Percentiles rank a stretch among this genome's conserved stretches.
Conservation (phyloP, 495 filamentous ascomycete genomes). For the Aspergillus cristatus region DNA sequence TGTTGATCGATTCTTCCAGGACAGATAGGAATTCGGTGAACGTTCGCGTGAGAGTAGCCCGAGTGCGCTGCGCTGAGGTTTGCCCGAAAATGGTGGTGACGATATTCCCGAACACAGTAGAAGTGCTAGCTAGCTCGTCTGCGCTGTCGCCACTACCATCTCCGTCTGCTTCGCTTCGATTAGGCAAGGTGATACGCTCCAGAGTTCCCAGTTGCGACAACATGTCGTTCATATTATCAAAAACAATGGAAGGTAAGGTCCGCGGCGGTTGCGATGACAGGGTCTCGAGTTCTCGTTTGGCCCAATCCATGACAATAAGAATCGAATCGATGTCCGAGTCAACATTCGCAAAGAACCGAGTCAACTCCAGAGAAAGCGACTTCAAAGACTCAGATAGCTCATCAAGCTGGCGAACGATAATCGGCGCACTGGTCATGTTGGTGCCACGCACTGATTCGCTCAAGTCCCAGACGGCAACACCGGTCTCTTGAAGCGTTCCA, state of each 20-base stretch:
- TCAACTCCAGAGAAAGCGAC: conserved; percentile 69
- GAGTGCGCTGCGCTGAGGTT: conserved; percentile 68
- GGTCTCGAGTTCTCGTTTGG: conserved; percentile 63
- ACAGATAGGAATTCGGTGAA: conserved; percentile 83
- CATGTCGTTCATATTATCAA: conserved; percentile 72
- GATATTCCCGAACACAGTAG: conserved; percentile 56
- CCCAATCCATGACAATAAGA: conserved; percentile 91
- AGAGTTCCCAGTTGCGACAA: conserved; percentile 59
- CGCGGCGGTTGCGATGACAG: conserved; percentile 44
- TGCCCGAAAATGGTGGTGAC: conserved; percentile 68
- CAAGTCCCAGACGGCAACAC: conserved; percentile 86
- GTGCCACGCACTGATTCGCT: conserved; percentile 79
- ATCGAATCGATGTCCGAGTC: conserved; percentile 89
- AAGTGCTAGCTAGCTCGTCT: conserved; percentile 27
- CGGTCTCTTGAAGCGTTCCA: conserved; percentile 75
- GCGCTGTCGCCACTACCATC: conserved; percentile 18
- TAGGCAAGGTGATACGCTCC: conserved; percentile 30
- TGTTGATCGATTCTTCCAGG: conserved; percentile 79
- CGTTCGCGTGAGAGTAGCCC: conserved; percentile 67
- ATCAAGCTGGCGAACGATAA: conserved; percentile 77
- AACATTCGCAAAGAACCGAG: conserved; percentile 82
- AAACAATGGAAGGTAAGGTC: conserved; percentile 52
- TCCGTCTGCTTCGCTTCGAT: conserved; percentile 21
- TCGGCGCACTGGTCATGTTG: conserved; percentile 78
- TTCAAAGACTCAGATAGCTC: conserved; percentile 75